Percentiles rank a stretch among this genome's conserved stretches.
phyloP scores from a whole-genome alignment of 73 alveolate genomes.

The Symbiodinium natans region DNA sequence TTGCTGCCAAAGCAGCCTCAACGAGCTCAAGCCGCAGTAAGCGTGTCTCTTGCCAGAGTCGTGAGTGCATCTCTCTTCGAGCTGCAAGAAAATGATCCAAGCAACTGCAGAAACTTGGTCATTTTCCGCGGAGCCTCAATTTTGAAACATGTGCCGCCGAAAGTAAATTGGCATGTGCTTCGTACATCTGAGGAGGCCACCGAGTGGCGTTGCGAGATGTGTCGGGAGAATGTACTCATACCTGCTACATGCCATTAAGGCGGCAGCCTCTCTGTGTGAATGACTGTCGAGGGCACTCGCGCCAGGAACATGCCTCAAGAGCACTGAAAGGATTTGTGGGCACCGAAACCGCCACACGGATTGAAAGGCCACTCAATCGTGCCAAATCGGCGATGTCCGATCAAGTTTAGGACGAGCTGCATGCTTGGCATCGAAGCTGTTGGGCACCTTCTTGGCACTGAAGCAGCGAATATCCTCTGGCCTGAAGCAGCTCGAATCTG shows the following conservation, averaged over 20 bases:
- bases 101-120: too few relatives aligned
- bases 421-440: constrained; percentile 91
- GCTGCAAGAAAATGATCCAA: too few relatives aligned
- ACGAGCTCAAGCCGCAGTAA: too few relatives aligned
- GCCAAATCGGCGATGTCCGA: too few relatives aligned
- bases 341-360: neutral
- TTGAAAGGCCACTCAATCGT: too few relatives aligned
- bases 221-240: constrained; percentile 60
- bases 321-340: neutral
- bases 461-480: constrained; percentile 83
- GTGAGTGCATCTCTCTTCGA: too few relatives aligned
- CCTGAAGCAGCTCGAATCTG: too few relatives aligned
- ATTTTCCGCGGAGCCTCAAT: too few relatives aligned
- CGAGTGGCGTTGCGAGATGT: constrained; percentile 16
- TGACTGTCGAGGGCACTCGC: constrained; percentile 34
- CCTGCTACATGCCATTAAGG: neutral
- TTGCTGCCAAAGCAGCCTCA: constrained; percentile 49
- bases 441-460: constrained; percentile 87
- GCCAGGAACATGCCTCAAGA: constrained; percentile 57
- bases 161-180: too few relatives aligned
- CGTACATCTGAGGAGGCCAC: too few relatives aligned
- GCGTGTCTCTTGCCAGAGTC: too few relatives aligned
- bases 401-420: neutral
- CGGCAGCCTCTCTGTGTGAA: neutral
- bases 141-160: too few relatives aligned